Conservation (phyloP, 768 basidiomycete genomes). For the Cubamyces lactineus region DNA sequence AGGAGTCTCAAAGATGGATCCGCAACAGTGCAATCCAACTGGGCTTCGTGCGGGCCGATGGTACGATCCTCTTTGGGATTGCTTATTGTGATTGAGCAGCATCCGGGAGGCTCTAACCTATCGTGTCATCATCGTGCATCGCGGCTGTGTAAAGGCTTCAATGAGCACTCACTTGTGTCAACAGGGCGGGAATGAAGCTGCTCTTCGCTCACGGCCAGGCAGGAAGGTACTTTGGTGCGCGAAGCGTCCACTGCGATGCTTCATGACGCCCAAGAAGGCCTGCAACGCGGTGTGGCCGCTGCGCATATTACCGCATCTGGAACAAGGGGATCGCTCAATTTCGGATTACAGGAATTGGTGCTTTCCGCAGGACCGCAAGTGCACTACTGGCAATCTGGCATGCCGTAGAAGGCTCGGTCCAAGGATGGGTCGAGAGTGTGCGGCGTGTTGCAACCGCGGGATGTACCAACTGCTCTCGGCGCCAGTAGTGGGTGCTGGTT, state of each 20-base stretch:
- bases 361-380: not conserved
- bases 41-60: too few species aligned
- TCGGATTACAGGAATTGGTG: slow-evolving; percentile 1
- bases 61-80: too few species aligned
- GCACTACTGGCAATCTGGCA: too few species aligned
- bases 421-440: too few species aligned
- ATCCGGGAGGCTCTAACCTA: not conserved
- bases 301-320: slow-evolving; percentile 3
- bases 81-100: too few species aligned
- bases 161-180: not conserved
- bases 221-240: not conserved
- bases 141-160: too few species aligned
- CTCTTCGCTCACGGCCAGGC: not conserved
- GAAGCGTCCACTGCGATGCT: not conserved
- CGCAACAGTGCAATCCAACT: too few species aligned
- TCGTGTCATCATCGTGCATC: not conserved
- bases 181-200: slow-evolving; percentile 10
- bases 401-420: too few species aligned
- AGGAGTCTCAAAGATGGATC: not conserved
- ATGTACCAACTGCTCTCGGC: too few species aligned
- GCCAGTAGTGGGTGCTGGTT: too few species aligned
- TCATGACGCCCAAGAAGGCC: slow-evolving; percentile 11
- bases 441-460: too few species aligned
- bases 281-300: not conserved
- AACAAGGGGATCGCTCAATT: slow-evolving; percentile 8